These are phyloP conservation scores for Phytophthora pini DNA, from an alignment of 352 stramenopile genomes.

Conservation along the genomic window DNA sequence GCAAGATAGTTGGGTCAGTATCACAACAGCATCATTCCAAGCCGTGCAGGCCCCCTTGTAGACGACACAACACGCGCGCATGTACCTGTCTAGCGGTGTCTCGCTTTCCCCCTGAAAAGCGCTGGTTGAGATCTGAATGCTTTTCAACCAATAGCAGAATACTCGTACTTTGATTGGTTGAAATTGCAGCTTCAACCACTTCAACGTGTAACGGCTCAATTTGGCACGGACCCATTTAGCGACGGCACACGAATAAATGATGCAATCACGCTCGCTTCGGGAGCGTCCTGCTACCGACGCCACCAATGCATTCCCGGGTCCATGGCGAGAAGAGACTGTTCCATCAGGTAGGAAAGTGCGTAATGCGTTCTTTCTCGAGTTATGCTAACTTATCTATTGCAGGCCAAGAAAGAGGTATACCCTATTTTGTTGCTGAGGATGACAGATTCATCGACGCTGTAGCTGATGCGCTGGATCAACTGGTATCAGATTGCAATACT, in stretches of 20 bases:
- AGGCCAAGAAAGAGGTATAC: neutral
- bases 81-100: conserved; percentile 4
- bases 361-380: neutral
- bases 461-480: conserved; percentile 22
- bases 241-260: conserved; percentile 4
- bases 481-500: conserved; percentile 25
- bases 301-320: neutral
- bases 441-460: conserved; percentile 43
- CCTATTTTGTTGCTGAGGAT: conserved; percentile 40
- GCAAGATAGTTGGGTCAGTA: conserved; percentile 1
- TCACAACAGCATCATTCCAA: neutral
- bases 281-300: neutral
- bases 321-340: neutral
- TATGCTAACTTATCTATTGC: conserved; percentile 1
- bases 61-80: conserved; percentile 1
- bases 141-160: conserved; percentile 29
- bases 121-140: conserved; percentile 34
- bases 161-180: conserved; percentile 14
- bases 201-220: conserved; percentile 34
- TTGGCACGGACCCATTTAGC: conserved; percentile 13
- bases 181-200: conserved; percentile 13
- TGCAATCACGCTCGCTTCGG: conserved; percentile 7
- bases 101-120: conserved; percentile 32
- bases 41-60: neutral
- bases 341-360: conserved; percentile 4